Conservation (phyloP, 139 green algal species). For the Medakamo hakoo region DNA sequence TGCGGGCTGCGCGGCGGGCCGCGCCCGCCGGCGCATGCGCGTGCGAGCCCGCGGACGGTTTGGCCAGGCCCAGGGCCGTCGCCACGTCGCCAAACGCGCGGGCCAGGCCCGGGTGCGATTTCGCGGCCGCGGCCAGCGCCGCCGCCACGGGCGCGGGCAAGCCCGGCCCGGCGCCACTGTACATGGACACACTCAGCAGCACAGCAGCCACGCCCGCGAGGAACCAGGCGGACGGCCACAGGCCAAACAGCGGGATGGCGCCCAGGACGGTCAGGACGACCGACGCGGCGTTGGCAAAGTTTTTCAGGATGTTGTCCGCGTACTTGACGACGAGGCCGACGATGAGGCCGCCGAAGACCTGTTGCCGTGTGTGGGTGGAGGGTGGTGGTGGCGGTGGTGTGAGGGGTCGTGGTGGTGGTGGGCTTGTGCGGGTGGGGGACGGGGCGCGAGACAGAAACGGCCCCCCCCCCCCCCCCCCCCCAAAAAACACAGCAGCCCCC, state of each 20-base stretch:
- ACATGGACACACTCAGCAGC: constrained; percentile 36
- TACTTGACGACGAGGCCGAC: constrained; percentile 45
- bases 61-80: background rate
- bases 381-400: background rate
- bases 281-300: constrained; percentile 39
- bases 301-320: constrained; percentile 40
- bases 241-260: constrained; percentile 34
- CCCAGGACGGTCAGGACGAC: constrained; percentile 40
- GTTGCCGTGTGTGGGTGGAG: no score
- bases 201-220: constrained; percentile 24
- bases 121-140: background rate
- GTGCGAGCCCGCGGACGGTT: background rate
- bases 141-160: background rate
- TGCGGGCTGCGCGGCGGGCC: no score
- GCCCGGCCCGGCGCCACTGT: constrained; percentile 2
- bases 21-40: no score
- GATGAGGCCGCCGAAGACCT: constrained; percentile 40
- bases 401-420: background rate
- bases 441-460: no score
- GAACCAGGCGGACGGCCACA: constrained; percentile 33
- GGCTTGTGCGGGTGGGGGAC: no score
- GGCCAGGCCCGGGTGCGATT: background rate
- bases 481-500: background rate
- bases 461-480: no score
- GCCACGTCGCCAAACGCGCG: background rate